Evolutionary conservation across 495 filamentous ascomycete genomes (phyloP).

Genomic region (Penicillium maclennaniae): DNA sequence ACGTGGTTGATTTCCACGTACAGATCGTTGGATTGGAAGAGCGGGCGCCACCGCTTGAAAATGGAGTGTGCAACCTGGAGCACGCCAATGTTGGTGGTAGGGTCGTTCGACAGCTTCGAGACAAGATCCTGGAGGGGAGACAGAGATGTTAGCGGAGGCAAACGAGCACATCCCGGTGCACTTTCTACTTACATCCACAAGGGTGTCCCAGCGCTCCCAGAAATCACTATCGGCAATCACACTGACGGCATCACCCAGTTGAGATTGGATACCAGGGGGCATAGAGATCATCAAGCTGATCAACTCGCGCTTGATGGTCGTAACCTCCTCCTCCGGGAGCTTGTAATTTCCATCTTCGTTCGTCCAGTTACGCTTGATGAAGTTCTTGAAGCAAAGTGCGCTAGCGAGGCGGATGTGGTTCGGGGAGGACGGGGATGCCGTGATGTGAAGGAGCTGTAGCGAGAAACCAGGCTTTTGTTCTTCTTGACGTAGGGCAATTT

Average conservation of each 20-base stretch:
- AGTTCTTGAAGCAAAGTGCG: conserved; percentile 97
- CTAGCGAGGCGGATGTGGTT: conserved; percentile 80
- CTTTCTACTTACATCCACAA: conserved; percentile 63
- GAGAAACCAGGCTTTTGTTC: conserved; percentile 82
- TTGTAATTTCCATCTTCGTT: conserved; percentile 93
- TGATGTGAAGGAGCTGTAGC: conserved; percentile 81
- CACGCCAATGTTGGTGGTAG: conserved; percentile 83
- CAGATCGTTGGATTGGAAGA: conserved; percentile 85
- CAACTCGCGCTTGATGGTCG: conserved; percentile 86
- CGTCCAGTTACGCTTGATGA: conserved; percentile 86
- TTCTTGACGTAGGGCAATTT: conserved; percentile 67
- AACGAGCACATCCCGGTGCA: background rate
- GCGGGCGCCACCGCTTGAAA: conserved; percentile 90
- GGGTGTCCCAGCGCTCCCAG: conserved; percentile 88
- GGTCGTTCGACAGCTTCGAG: conserved; percentile 73
- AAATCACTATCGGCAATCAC: conserved; percentile 98
- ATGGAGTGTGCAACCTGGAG: conserved; percentile 97
- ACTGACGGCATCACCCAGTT: conserved; percentile 94
- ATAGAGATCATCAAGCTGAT: conserved; percentile 95
- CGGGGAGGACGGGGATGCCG: conserved; percentile 64
- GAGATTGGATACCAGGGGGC: conserved; percentile 79
- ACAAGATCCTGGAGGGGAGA: conserved; percentile 67
- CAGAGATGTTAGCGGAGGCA: background rate
- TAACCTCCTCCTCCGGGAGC: conserved; percentile 73
- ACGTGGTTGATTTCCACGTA: conserved; percentile 96